Conservation (phyloP, 2,329 filamentous ascomycete genomes). For the Penicillium sp. region DNA sequence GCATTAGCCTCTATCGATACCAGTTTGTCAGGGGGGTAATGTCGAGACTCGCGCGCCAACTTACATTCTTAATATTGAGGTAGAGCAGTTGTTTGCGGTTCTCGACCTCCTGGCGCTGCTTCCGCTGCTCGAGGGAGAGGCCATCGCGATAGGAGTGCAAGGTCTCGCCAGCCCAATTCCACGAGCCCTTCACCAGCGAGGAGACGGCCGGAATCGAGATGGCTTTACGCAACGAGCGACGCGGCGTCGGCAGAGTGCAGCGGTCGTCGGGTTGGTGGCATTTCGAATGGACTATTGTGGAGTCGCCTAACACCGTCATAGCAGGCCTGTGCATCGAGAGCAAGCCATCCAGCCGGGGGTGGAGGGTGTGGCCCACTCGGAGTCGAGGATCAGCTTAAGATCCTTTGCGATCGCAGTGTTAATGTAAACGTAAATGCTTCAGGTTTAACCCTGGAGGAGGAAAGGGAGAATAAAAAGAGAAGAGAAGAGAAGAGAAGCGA, state of each 20-base stretch:
- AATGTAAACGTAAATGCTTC: no score
- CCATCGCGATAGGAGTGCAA: conserved; percentile 55
- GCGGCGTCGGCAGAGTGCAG: conserved; percentile 4
- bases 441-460: no score
- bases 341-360: conserved; percentile 31
- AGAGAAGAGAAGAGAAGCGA: conserved; percentile 1
- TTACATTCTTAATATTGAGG: conserved; percentile 67
- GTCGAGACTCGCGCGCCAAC: conserved; percentile 34
- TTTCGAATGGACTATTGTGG: conserved; percentile 33
- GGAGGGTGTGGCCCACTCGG: conserved; percentile 10
- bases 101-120: conserved; percentile 53
- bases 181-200: conserved; percentile 38
- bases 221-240: conserved; percentile 28
- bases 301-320: conserved; percentile 39
- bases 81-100: conserved; percentile 67
- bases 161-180: conserved; percentile 41
- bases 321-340: conserved; percentile 30
- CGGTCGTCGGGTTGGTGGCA: conserved; percentile 26
- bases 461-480: conserved; percentile 1
- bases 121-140: conserved; percentile 56
- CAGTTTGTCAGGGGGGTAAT: not conserved
- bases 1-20: not conserved
- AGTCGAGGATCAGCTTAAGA: conserved; percentile 4
- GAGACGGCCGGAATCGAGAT: conserved; percentile 39
- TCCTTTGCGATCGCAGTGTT: not conserved